Evolutionary conservation across 2,329 filamentous ascomycete species (phyloP).

Genomic region (Colletotrichum sp.): DNA sequence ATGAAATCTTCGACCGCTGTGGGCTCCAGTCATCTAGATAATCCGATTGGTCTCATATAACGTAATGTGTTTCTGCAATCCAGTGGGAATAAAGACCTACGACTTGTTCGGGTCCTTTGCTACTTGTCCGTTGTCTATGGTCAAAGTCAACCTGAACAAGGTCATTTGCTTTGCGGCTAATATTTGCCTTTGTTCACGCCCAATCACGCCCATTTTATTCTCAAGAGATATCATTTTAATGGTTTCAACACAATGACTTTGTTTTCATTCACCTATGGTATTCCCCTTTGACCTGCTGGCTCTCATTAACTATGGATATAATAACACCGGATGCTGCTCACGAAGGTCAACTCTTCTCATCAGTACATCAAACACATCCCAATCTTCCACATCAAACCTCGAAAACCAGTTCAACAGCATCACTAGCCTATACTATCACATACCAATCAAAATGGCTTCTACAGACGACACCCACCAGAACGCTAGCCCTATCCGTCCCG

Average conservation of each 20-base stretch:
- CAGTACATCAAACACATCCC: background rate
- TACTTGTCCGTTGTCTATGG: fast-evolving
- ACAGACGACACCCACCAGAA: background rate
- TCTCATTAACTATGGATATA: fast-evolving
- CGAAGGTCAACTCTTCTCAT: background rate
- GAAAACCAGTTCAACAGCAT: fast-evolving
- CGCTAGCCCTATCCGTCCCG: background rate
- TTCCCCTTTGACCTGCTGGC: fast-evolving
- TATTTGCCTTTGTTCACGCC: no score
- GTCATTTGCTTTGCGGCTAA: no score
- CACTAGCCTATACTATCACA: fast-evolving
- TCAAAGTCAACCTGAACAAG: no score
- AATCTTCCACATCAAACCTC: fast-evolving
- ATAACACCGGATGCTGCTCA: background rate
- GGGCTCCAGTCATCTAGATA: fast-evolving
- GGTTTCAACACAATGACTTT: background rate
- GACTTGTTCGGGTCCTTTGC: background rate
- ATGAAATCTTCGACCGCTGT: fast-evolving
- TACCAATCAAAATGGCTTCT: background rate
- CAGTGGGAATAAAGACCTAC: fast-evolving
- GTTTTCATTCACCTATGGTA: background rate
- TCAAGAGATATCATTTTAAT: no score
- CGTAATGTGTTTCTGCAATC: no score
- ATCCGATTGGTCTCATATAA: no score
- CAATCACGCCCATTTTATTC: no score